These are phyloP conservation scores for Cladobotryum mycophilum DNA, from an alignment of 2,329 filamentous ascomycete genomes.

Conservation along the genomic window DNA sequence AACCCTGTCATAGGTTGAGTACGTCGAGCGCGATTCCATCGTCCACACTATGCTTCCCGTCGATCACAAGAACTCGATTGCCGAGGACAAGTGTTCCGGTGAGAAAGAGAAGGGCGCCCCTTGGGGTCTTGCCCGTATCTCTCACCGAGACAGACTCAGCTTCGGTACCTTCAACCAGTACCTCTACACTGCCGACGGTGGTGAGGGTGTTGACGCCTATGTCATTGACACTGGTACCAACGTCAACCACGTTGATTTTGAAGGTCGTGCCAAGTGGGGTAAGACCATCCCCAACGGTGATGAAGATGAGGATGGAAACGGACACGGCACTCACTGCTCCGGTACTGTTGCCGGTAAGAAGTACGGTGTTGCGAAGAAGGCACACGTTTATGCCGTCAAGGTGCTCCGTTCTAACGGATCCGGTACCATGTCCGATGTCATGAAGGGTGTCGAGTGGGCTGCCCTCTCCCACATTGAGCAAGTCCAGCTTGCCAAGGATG, in stretches of 20 bases:
- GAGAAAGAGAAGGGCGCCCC: slow-evolving; percentile 85
- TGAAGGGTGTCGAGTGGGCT: slow-evolving; percentile 96
- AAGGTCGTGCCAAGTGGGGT: slow-evolving; percentile 91
- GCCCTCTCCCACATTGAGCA: slow-evolving; percentile 72
- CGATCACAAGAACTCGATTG: slow-evolving; percentile 31
- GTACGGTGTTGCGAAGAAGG: slow-evolving; percentile 99
- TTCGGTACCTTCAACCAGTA: slow-evolving; percentile 99
- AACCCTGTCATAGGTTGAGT: slow-evolving; percentile 65
- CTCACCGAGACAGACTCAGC: slow-evolving; percentile 78
- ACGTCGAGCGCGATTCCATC: slow-evolving; percentile 89
- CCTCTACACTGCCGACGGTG: slow-evolving; percentile 80
- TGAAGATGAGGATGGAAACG: slow-evolving; percentile 88
- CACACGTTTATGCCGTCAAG: slow-evolving; percentile 94
- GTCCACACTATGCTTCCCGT: slow-evolving; percentile 69
- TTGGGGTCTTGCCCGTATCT: slow-evolving; percentile 98
- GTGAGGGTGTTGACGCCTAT: slow-evolving; percentile 97
- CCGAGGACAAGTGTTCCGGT: slow-evolving; percentile 39
- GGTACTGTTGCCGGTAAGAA: slow-evolving; percentile 97
- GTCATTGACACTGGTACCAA: slow-evolving; percentile 98
- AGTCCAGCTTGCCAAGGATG: slow-evolving; percentile 71
- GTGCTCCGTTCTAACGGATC: slow-evolving; percentile 96
- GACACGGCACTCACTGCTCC: slow-evolving; percentile 98
- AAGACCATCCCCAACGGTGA: slow-evolving; percentile 88
- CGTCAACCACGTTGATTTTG: slow-evolving; percentile 89
- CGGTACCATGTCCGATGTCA: slow-evolving; percentile 96